Evolutionary conservation across 805 yeast species (phyloP).

Genomic region (Soucietia sequanensis): DNA sequence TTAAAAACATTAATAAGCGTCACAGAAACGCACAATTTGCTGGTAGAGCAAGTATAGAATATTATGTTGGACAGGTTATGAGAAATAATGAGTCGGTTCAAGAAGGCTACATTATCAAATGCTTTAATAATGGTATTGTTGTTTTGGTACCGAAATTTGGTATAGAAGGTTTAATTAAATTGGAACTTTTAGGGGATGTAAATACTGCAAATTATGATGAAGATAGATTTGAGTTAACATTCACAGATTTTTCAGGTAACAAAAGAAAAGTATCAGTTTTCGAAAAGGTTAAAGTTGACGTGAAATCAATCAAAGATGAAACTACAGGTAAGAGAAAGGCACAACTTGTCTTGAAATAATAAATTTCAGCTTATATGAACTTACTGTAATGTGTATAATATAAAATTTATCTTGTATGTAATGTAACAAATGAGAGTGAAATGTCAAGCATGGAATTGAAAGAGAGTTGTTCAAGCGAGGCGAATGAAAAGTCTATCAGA

Average conservation of each 20-base stretch:
- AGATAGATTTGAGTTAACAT: constrained; percentile 66
- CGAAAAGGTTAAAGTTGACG: constrained; percentile 81
- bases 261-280: constrained; percentile 64
- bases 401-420: too few species aligned
- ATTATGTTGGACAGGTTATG: constrained; percentile 97
- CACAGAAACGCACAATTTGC: constrained; percentile 99
- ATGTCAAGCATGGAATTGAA: too few species aligned
- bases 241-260: constrained; percentile 46
- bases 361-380: too few species aligned
- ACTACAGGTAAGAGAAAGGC: constrained; percentile 92
- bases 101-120: constrained; percentile 89
- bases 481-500: too few species aligned
- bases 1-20: constrained; percentile 84
- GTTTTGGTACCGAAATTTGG: constrained; percentile 95
- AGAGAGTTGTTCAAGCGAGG: too few species aligned
- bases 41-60: constrained; percentile 96
- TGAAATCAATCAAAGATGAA: constrained; percentile 79
- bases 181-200: constrained; percentile 70
- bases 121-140: constrained; percentile 91
- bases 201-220: constrained; percentile 70
- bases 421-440: too few species aligned
- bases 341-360: constrained; percentile 57
- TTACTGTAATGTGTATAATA: too few species aligned
- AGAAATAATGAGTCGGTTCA: constrained; percentile 75
- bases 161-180: constrained; percentile 85